Evolutionary conservation across 2,329 filamentous ascomycete genomes (phyloP).

Genomic region (Stagonosporopsis rhizophila): DNA sequence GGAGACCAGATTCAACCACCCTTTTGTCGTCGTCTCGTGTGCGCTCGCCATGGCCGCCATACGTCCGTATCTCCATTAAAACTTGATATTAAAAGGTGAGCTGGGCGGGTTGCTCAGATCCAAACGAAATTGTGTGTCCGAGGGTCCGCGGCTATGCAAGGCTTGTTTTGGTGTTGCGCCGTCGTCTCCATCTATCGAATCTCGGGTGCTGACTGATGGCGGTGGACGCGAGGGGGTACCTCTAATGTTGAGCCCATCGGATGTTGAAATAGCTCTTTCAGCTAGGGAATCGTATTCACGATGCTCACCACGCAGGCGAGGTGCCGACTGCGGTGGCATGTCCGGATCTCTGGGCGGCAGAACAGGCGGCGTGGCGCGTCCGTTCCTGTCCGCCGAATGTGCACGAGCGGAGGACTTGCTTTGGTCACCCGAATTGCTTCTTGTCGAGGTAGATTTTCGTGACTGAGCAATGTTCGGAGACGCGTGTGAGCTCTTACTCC

Average conservation of each 20-base stretch:
- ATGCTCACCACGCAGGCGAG: conserved; percentile 28
- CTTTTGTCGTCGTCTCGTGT: conserved; percentile 31
- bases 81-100: conserved; percentile 50
- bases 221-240: conserved; percentile 35
- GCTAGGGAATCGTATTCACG: conserved; percentile 37
- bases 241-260: conserved; percentile 34
- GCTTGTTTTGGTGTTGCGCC: conserved; percentile 45
- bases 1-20: conserved; percentile 29
- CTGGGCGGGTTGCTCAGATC: conserved; percentile 46
- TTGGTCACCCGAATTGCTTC: conserved; percentile 43
- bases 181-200: conserved; percentile 39
- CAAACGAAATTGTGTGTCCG: conserved; percentile 44
- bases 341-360: conserved; percentile 22
- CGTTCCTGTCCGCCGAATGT: conserved; percentile 43
- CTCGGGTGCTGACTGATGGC: conserved; percentile 32
- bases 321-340: conserved; percentile 19
- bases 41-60: conserved; percentile 22
- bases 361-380: conserved; percentile 42
- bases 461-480: conserved; percentile 33
- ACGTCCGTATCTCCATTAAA: conserved; percentile 31
- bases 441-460: conserved; percentile 36
- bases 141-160: conserved; percentile 40
- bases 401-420: conserved; percentile 37
- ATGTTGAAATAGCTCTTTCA: conserved; percentile 40
- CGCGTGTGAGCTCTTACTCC: conserved; percentile 37